Conservation (phyloP, 805 yeast genomes). For the Ogataea thermomethanolica region DNA sequence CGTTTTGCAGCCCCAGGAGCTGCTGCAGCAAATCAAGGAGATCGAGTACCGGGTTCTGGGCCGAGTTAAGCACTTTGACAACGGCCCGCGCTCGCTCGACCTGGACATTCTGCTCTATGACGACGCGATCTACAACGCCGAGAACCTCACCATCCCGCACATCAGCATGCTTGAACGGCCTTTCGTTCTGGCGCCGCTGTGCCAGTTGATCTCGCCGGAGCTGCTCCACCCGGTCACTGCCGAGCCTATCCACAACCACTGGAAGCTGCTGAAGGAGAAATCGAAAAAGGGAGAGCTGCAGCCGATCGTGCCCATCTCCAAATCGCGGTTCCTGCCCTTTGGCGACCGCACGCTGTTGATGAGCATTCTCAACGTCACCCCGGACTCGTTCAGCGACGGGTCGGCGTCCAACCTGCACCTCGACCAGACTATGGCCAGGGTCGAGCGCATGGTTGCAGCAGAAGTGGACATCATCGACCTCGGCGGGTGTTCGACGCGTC, state of each 20-base stretch:
- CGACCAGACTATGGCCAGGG: conserved; percentile 42
- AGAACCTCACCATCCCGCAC: conserved; percentile 76
- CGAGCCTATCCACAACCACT: conserved; percentile 70
- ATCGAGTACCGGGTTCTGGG: conserved; percentile 72
- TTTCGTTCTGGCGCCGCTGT: conserved; percentile 85
- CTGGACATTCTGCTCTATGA: conserved; percentile 81
- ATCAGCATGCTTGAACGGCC: conserved; percentile 82
- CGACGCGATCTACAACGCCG: conserved; percentile 49
- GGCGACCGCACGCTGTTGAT: conserved; percentile 59
- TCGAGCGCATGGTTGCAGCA: conserved; percentile 45
- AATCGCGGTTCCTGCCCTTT: conserved; percentile 3
- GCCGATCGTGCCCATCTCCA: conserved; percentile 46
- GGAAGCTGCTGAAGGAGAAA: conserved; percentile 39
- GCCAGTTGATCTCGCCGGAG: conserved; percentile 71
- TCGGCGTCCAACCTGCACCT: conserved; percentile 42
- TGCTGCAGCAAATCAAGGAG: conserved; percentile 59
- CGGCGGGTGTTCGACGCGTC: conserved; percentile 94
- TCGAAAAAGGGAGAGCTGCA: conserved; percentile 36
- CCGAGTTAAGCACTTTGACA: conserved; percentile 74
- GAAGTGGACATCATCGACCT: conserved; percentile 83
- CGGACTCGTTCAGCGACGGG: conserved; percentile 95
- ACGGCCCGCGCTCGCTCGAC: conserved; percentile 92
- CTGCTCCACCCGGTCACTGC: conserved; percentile 80
- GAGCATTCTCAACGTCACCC: conserved; percentile 89
- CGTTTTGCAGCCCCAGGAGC: conserved; percentile 54